phyloP scores from a whole-genome alignment of 768 basidiomycete species.

The Russula emetica region DNA sequence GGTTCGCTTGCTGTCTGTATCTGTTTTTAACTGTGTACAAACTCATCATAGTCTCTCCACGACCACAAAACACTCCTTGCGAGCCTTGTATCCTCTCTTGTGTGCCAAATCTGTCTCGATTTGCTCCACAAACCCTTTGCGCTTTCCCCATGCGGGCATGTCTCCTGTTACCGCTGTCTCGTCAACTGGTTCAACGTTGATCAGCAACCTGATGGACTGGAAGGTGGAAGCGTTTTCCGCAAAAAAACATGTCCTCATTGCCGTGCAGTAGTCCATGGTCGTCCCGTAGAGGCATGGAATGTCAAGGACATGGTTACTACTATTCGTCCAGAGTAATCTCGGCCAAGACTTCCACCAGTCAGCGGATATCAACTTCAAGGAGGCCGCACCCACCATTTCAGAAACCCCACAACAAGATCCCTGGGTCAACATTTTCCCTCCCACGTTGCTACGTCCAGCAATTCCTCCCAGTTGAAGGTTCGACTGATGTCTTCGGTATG shows the following conservation, averaged over 20 bases:
- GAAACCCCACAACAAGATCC: slow-evolving; percentile 44
- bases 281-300: slow-evolving; percentile 48
- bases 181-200: slow-evolving; percentile 67
- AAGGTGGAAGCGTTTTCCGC: slow-evolving; percentile 26
- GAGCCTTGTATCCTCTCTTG: slow-evolving; percentile 57
- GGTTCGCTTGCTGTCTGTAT: slow-evolving; percentile 12
- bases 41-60: slow-evolving; percentile 21
- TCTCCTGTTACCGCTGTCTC: slow-evolving; percentile 67
- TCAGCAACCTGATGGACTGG: slow-evolving; percentile 9
- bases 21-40: not conserved
- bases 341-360: slow-evolving; percentile 29
- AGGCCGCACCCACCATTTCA: slow-evolving; percentile 30
- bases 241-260: slow-evolving; percentile 47
- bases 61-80: slow-evolving; percentile 50
- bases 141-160: slow-evolving; percentile 70
- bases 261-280: slow-evolving; percentile 41
- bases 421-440: slow-evolving; percentile 59
- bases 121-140: slow-evolving; percentile 69
- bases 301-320: slow-evolving; percentile 45
- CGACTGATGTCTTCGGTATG: slow-evolving; percentile 48
- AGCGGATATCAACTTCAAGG: slow-evolving; percentile 27
- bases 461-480: slow-evolving; percentile 29
- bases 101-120: slow-evolving; percentile 77
- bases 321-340: slow-evolving; percentile 52
- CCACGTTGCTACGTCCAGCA: slow-evolving; percentile 31